A percentile compares a stretch with the other conserved stretches of the same genome.
Evolutionary conservation across 768 basidiomycete species (phyloP).

Genomic region (Leucocoprinus leucothites): DNA sequence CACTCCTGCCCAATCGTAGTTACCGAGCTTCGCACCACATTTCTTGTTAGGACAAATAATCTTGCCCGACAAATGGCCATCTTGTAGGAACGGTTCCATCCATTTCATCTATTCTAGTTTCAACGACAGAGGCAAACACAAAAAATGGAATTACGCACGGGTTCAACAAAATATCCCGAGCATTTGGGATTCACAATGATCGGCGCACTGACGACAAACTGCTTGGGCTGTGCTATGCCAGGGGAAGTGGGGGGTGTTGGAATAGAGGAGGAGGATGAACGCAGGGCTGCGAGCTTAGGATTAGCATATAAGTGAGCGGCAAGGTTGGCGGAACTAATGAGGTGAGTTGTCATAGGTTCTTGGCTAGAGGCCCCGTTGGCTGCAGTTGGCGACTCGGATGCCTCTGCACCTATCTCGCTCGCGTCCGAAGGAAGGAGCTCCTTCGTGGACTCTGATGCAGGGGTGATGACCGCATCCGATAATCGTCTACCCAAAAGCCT

Average conservation of each 20-base stretch:
- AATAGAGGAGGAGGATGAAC: slow-evolving; percentile 17
- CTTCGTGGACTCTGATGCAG: slow-evolving; percentile 17
- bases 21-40: slow-evolving; percentile 89
- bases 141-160: slow-evolving; percentile 48
- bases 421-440: neutral
- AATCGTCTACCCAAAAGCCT: slow-evolving; percentile 36
- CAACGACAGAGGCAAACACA: neutral
- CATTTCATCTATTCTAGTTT: slow-evolving; percentile 70
- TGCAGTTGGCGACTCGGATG: slow-evolving; percentile 2
- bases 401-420: neutral
- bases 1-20: slow-evolving; percentile 96
- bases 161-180: slow-evolving; percentile 96
- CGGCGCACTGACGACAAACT: slow-evolving; percentile 48
- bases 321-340: slow-evolving; percentile 35
- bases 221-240: slow-evolving; percentile 17
- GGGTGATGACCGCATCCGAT: slow-evolving; percentile 39
- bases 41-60: slow-evolving; percentile 90
- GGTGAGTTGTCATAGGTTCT: slow-evolving; percentile 24
- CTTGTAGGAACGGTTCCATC: slow-evolving; percentile 84
- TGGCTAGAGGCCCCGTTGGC: neutral
- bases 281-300: slow-evolving; percentile 40
- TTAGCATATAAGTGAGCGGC: slow-evolving; percentile 39
- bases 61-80: slow-evolving; percentile 83
- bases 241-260: slow-evolving; percentile 1
- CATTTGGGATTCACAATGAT: slow-evolving; percentile 80